Evolutionary conservation across 2,329 filamentous ascomycete species (phyloP), one percentile per base, ranked within the genome.

Genomic region (Paecilomyces dactylethromorphus): DNA sequence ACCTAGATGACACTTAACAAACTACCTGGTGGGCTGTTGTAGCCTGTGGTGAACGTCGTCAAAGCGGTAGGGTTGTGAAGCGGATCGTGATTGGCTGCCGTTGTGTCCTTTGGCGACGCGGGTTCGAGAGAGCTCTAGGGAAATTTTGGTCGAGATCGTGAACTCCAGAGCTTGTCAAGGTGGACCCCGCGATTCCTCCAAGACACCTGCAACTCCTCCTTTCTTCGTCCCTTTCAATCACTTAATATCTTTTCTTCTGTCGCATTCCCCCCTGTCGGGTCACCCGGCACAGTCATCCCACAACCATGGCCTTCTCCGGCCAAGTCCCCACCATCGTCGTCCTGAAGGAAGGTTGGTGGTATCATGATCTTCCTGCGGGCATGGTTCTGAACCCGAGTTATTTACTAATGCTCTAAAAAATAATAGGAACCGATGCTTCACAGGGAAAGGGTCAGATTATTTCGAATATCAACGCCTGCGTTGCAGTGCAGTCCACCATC

Each of bases 301-400:
- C 70, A 70, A 82, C 62, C 67, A 96, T 97, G 92, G 95, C 92
- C 76, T 97, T 97, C 82, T 91, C 91, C 81, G 92, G 92, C 75
- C 93, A 97, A 80, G 94, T 93, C 74, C 93, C 93, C 76, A 97
- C 93, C 69, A 97, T 97, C 76, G 91, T 97, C 78, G 92, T 97
- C 82, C 86, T 97, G 74, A 95, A 94, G 82, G 93, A 97, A 84
- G 92, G 92, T 95, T 74, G 75, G 88, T 83, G 67, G 61, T 67
- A 65, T 69, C 60, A 66, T 63, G 26, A 29, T 29, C 26, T 29
- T 29, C 63, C 57, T 65, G 63, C 61, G 62, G 39, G 35, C 52
- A 12, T 18, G 13, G 12, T 31, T 11, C n/a, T 53, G 32, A 21
- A 21, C 26, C 26, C 3, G 2, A 56, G 55, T 54, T 31, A 59